Evolutionary conservation across 805 yeast species (phyloP).

Genomic region (Wickerhamiella sergipiensis): DNA sequence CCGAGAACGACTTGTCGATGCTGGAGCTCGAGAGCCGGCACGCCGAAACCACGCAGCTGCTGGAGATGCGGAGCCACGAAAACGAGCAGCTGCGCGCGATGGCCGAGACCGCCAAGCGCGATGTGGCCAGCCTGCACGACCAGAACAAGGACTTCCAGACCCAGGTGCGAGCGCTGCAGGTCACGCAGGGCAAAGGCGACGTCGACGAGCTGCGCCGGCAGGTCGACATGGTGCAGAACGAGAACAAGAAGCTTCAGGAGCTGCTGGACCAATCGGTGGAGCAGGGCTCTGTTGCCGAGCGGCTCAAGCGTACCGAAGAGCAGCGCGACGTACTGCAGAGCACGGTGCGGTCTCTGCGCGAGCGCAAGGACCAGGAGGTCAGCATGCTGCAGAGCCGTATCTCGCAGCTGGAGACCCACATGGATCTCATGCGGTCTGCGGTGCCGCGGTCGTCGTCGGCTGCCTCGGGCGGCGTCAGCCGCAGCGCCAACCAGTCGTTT

Average conservation of each 20-base stretch:
- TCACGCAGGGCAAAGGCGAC: constrained; percentile 12
- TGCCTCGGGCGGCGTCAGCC: neutral
- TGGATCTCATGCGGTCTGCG: constrained; percentile 10
- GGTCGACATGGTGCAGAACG: constrained; percentile 22
- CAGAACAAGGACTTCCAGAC: neutral
- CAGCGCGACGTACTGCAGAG: constrained; percentile 29
- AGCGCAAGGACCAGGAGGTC: constrained; percentile 27
- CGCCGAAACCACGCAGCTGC: constrained; percentile 21
- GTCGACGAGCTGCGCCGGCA: constrained; percentile 21
- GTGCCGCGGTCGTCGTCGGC: neutral
- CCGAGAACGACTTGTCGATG: constrained; percentile 1
- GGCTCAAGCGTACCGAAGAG: constrained; percentile 22
- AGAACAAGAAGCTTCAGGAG: constrained; percentile 21
- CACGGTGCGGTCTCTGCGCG: constrained; percentile 28
- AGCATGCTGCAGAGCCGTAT: constrained; percentile 20
- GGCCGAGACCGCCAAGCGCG: constrained; percentile 13
- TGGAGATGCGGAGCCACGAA: constrained; percentile 20
- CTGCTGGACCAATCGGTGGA: constrained; percentile 22
- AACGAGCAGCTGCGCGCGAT: constrained; percentile 17
- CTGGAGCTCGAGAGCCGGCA: constrained; percentile 17
- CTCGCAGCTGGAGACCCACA: constrained; percentile 18
- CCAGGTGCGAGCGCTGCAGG: constrained; percentile 4
- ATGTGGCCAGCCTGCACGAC: neutral
- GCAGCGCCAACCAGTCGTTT: neutral
- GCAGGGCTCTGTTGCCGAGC: constrained; percentile 24